Conservation (phyloP, 345 rosid genomes). For the Orychophragmus violaceus region DNA sequence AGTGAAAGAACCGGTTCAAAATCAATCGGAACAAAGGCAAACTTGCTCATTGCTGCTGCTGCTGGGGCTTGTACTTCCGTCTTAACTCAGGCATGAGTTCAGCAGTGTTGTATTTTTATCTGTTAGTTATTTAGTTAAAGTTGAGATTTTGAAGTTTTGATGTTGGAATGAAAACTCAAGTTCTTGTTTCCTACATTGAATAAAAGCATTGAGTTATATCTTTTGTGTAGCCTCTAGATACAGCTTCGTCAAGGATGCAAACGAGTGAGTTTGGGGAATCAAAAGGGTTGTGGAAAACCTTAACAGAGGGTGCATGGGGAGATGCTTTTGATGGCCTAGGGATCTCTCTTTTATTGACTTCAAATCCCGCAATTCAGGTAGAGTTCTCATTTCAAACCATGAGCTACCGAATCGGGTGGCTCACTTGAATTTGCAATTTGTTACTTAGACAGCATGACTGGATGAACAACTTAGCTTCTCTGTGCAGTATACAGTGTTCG, state of each 20-base stretch:
- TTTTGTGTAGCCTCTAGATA: conserved; percentile 71
- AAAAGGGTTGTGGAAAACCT: conserved; percentile 81
- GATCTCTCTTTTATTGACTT: conserved; percentile 83
- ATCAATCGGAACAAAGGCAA: conserved; percentile 66
- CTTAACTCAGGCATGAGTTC: conserved; percentile 49
- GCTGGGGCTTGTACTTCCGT: conserved; percentile 89
- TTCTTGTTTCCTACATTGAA: neutral
- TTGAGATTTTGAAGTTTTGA: neutral
- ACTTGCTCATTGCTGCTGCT: conserved; percentile 78
- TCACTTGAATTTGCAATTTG: neutral
- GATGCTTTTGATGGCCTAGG: conserved; percentile 87
- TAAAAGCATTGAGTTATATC: neutral
- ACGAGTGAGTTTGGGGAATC: conserved; percentile 94
- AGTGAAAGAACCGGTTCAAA: conserved; percentile 66
- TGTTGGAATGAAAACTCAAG: neutral
- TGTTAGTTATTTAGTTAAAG: neutral
- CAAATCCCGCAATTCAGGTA: conserved; percentile 96
- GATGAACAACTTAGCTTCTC: conserved; percentile 21
- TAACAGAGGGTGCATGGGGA: conserved; percentile 60
- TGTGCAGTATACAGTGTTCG: conserved; percentile 79
- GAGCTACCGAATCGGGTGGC: neutral
- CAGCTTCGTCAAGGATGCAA: conserved; percentile 97
- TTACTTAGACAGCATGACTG: neutral
- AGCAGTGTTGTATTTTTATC: neutral
- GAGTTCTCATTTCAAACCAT: neutral